Evolutionary conservation across 495 filamentous ascomycete genomes (phyloP).

Genomic region (Aspergillus nanangensis): DNA sequence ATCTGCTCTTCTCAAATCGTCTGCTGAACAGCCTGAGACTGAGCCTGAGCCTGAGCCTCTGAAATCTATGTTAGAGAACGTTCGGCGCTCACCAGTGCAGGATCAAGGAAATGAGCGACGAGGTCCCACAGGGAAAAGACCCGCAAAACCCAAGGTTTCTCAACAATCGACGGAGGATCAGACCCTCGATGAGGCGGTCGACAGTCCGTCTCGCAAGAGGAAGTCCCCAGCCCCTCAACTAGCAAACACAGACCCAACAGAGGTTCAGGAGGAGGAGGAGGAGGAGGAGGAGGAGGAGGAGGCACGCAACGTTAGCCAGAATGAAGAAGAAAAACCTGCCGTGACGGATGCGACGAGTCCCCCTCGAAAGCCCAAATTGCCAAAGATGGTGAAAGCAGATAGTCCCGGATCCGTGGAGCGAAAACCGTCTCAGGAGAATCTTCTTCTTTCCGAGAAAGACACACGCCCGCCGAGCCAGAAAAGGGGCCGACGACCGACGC

Average conservation of each 20-base stretch:
- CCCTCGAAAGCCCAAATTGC: constrained; percentile 27
- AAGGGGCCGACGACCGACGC: constrained; percentile 11
- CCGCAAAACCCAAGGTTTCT: constrained; percentile 12
- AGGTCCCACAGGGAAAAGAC: constrained; percentile 4
- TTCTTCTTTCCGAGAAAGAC: constrained; percentile 5
- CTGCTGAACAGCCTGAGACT: constrained; percentile 1
- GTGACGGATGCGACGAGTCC: too few relatives aligned
- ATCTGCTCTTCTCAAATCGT: too few relatives aligned
- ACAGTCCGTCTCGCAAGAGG: constrained; percentile 39
- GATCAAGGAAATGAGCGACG: constrained; percentile 9
- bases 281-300: not conserved
- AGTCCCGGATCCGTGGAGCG: constrained; percentile 39
- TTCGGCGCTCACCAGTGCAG: constrained; percentile 1
- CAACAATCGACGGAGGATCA: constrained; percentile 12
- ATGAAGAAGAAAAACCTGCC: too few relatives aligned
- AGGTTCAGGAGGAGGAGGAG: not conserved
- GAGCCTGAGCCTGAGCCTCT: constrained; percentile 13
- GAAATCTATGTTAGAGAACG: constrained; percentile 9
- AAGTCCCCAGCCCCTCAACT: constrained; percentile 36
- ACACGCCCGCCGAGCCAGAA: constrained; percentile 9
- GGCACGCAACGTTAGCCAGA: constrained; percentile 13
- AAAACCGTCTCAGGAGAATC: constrained; percentile 10
- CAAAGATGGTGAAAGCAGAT: constrained; percentile 31
- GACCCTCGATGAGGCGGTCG: constrained; percentile 21
- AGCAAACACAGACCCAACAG: constrained; percentile 4